Evolutionary conservation across 176 grass and related monocot species (phyloP).

Genomic region (Metroxylon sagu): DNA sequence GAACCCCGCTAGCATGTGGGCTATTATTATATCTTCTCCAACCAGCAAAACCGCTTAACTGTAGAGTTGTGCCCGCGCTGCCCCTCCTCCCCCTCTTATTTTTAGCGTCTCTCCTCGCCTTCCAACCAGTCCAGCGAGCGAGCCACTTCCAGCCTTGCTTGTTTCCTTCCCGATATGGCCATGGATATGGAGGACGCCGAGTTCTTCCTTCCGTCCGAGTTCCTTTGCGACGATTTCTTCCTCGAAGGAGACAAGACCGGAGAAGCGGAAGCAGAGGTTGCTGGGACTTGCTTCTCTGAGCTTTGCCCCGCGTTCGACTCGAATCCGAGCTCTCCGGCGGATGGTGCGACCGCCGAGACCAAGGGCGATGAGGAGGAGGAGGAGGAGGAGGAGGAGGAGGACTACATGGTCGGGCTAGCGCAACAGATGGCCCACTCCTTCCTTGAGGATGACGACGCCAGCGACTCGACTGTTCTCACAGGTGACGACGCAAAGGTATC

Average conservation of each 20-base stretch:
- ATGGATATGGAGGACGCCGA: neutral
- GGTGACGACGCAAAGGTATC: constrained; percentile 9
- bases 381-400: neutral
- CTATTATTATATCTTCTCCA: too few species aligned
- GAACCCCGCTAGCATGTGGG: too few species aligned
- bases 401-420: constrained; percentile 22
- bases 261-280: neutral
- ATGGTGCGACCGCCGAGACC: neutral
- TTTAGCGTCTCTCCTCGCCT: too few species aligned
- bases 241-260: neutral
- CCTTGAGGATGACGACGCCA: constrained; percentile 18
- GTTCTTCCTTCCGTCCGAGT: constrained; percentile 11
- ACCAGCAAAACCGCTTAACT: too few species aligned
- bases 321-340: constrained; percentile 21
- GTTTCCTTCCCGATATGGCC: neutral
- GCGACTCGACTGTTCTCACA: neutral
- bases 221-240: constrained; percentile 10
- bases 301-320: neutral
- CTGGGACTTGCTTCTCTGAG: neutral
- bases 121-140: too few species aligned
- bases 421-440: constrained; percentile 29
- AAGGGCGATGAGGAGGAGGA: constrained; percentile 3
- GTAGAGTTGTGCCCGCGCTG: too few species aligned
- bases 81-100: too few species aligned
- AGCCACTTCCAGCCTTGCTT: too few species aligned